Conservation (phyloP, 1,139 yeast species). For the Kodamaea suecica region DNA sequence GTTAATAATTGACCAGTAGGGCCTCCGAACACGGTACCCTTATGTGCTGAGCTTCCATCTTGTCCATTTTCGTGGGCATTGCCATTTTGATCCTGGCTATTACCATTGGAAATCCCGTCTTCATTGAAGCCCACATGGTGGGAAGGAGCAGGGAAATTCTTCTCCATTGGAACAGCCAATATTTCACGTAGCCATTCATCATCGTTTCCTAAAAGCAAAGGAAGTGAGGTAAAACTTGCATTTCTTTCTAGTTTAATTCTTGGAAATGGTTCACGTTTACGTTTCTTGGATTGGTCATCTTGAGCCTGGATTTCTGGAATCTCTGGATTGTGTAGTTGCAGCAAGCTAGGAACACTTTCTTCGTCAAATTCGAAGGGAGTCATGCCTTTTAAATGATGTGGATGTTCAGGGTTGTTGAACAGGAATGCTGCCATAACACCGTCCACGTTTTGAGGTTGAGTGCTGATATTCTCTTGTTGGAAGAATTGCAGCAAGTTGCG, state of each 20-base stretch:
- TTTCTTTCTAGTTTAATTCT: slow-evolving; percentile 7
- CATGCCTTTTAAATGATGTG: slow-evolving; percentile 36
- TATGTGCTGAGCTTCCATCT: too few species aligned
- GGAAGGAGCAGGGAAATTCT: slow-evolving; percentile 45
- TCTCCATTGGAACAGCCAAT: slow-evolving; percentile 59
- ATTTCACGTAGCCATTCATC: slow-evolving; percentile 70
- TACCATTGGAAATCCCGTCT: slow-evolving; percentile 5
- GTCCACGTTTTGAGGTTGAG: slow-evolving; percentile 1
- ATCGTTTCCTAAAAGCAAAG: slow-evolving; percentile 16
- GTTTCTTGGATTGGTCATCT: slow-evolving; percentile 4
- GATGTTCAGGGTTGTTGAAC: slow-evolving; percentile 35
- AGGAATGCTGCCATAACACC: slow-evolving; percentile 23
- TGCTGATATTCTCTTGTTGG: slow-evolving; percentile 6
- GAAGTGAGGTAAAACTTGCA: slow-evolving; percentile 10
- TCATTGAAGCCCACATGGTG: slow-evolving; percentile 57
- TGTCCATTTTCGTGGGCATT: background rate
- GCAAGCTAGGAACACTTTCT: background rate
- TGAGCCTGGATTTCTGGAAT: background rate
- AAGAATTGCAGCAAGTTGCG: slow-evolving; percentile 18
- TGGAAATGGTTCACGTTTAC: slow-evolving; percentile 2
- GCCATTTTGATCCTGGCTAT: background rate
- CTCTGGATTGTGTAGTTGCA: background rate
- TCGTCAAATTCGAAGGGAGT: slow-evolving; percentile 38
- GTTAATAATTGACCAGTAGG: background rate
- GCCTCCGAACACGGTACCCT: background rate